Percentiles rank a stretch among this genome's conserved stretches.
Conservation (phyloP, 352 stramenopile genomes). For the Phytophthora multivora region DNA sequence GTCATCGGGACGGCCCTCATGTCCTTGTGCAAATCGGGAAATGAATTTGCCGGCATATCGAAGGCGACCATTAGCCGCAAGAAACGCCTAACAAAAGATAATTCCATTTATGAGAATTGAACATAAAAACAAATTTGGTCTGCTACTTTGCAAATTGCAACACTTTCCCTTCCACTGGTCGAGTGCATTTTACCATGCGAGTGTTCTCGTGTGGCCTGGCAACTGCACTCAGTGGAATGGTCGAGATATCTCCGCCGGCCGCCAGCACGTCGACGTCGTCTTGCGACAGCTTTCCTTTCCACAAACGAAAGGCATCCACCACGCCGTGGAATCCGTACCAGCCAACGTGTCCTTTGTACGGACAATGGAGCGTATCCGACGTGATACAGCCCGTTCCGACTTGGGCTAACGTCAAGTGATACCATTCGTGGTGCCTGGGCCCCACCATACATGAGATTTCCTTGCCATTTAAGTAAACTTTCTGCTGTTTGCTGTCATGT, state of each 20-base stretch:
- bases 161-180: conserved; percentile 1
- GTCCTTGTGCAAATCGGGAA: not conserved
- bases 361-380: conserved; percentile 4
- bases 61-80: not conserved
- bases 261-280: conserved; percentile 11
- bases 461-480: conserved; percentile 34
- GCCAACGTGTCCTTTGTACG: not conserved
- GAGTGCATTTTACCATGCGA: not conserved
- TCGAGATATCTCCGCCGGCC: not conserved
- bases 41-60: not conserved
- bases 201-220: not conserved
- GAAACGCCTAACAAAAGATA: too few species aligned
- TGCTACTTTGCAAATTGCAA: not conserved
- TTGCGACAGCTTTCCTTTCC: conserved; percentile 18
- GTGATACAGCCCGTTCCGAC: conserved; percentile 31
- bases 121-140: too few species aligned
- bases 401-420: conserved; percentile 15
- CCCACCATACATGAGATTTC: conserved; percentile 4
- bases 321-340: conserved; percentile 43
- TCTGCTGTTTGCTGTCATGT: conserved; percentile 5
- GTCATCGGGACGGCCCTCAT: not conserved
- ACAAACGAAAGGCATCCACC: conserved; percentile 41
- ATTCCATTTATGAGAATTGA: too few species aligned
- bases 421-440: conserved; percentile 8
- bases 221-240: not conserved